phyloP scores from a whole-genome alignment of 2,329 filamentous ascomycete genomes.

The Dactylonectria macrodidyma region DNA sequence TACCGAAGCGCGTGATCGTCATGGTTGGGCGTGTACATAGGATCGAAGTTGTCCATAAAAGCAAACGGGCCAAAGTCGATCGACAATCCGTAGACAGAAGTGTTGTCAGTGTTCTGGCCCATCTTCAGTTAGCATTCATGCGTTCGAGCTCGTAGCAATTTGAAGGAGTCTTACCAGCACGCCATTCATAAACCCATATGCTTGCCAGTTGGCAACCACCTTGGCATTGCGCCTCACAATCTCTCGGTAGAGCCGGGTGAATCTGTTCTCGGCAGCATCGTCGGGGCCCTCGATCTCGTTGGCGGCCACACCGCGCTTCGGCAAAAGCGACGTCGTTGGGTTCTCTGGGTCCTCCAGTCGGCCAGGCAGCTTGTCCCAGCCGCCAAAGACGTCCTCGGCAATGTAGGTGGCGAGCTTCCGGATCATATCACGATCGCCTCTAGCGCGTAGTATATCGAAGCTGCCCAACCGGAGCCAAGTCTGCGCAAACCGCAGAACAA shows the following conservation, averaged over 20 bases:
- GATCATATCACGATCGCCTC: constrained; percentile 83
- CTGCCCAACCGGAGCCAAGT: constrained; percentile 95
- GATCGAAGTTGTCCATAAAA: constrained; percentile 98
- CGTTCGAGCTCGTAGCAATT: neutral
- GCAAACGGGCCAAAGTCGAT: constrained; percentile 98
- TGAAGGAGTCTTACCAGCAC: constrained; percentile 70
- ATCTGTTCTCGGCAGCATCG: constrained; percentile 85
- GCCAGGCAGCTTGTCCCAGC: constrained; percentile 87
- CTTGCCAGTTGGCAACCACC: constrained; percentile 95
- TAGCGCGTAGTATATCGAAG: constrained; percentile 89
- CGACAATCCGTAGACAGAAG: constrained; percentile 88
- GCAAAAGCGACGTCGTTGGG: constrained; percentile 58
- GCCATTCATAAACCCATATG: constrained; percentile 99
- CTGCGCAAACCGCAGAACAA: constrained; percentile 92
- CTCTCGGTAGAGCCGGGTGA: constrained; percentile 88
- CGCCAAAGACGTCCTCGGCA: constrained; percentile 88
- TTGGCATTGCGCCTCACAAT: constrained; percentile 87
- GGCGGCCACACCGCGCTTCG: constrained; percentile 67
- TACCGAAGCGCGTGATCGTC: constrained; percentile 92
- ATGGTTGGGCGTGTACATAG: constrained; percentile 95
- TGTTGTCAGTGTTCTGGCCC: constrained; percentile 90
- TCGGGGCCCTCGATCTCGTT: constrained; percentile 76
- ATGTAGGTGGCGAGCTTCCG: constrained; percentile 85
- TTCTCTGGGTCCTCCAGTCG: constrained; percentile 67
- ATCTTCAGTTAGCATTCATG: constrained; percentile 37